Percentiles rank a stretch among this genome's conserved stretches.
phyloP scores from a whole-genome alignment of 2,329 filamentous ascomycete genomes.

The Epichloe sibirici region DNA sequence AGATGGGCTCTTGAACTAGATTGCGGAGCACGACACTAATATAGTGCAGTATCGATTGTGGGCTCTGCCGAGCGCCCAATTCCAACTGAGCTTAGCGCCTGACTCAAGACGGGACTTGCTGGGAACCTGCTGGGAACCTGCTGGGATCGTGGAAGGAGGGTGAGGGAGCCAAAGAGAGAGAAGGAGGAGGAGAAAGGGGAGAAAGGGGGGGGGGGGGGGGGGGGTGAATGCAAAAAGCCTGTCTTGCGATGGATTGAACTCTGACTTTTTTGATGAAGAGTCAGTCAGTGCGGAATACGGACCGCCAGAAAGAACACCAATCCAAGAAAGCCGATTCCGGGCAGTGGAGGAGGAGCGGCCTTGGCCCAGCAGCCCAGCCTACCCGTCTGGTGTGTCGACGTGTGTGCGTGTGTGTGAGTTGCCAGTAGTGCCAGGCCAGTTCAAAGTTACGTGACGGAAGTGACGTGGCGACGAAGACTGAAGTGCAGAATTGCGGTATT shows the following conservation, averaged over 20 bases:
- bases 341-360: neutral
- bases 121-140: slow-evolving; percentile 3
- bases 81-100: slow-evolving; percentile 25
- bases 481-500: slow-evolving; percentile 3
- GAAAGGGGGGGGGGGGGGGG: neutral
- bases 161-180: neutral
- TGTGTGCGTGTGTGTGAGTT: neutral
- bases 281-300: slow-evolving; percentile 1
- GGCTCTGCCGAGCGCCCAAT: slow-evolving; percentile 20
- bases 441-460: neutral
- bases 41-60: slow-evolving; percentile 24
- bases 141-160: neutral
- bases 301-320: slow-evolving; percentile 1
- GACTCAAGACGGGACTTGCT: slow-evolving; percentile 14
- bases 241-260: slow-evolving; percentile 3
- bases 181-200: neutral
- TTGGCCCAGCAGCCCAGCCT: neutral
- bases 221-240: slow-evolving; percentile 1
- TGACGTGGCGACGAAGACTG: neutral
- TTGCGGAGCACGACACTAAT: slow-evolving; percentile 28
- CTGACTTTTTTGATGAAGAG: slow-evolving; percentile 5
- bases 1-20: slow-evolving; percentile 17
- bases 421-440: neutral
- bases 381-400: neutral
- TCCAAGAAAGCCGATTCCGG: slow-evolving; percentile 2